Percentiles rank a stretch among this genome's conserved stretches.
Conservation (phyloP, 2,329 filamentous ascomycete species). For the Cladosporium phlei region DNA sequence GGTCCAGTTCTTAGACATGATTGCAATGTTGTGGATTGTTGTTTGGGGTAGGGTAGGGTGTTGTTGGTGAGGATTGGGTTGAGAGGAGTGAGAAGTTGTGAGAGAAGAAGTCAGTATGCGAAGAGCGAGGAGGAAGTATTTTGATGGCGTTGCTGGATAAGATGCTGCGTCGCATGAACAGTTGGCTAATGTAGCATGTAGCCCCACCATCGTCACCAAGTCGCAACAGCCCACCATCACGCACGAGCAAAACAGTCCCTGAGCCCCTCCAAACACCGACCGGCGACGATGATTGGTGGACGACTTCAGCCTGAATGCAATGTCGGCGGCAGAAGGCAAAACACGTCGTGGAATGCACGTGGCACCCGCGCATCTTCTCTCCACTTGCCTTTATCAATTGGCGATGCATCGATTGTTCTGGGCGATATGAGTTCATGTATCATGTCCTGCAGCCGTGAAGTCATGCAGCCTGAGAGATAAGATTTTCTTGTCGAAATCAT, state of each 20-base stretch:
- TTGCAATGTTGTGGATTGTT: slow-evolving; percentile 6
- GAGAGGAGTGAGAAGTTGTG: not conserved
- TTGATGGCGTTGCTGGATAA: slow-evolving; percentile 9
- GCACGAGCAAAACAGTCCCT: too few species aligned
- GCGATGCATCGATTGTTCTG: too few species aligned
- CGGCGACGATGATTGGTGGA: slow-evolving; percentile 8
- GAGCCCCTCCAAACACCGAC: slow-evolving; percentile 1
- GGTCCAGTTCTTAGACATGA: slow-evolving; percentile 21
- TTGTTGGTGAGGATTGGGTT: not conserved
- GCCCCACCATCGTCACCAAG: slow-evolving; percentile 14
- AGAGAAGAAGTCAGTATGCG: not conserved
- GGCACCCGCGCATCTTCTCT: slow-evolving; percentile 1
- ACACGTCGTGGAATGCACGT: slow-evolving; percentile 4
- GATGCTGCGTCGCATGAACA: slow-evolving; percentile 9
- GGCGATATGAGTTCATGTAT: too few species aligned
- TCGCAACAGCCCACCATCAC: not conserved
- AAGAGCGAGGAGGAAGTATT: not conserved
- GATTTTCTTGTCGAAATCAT: too few species aligned
- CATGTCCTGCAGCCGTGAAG: too few species aligned
- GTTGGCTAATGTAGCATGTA: not conserved
- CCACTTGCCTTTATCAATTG: too few species aligned
- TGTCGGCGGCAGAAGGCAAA: not conserved
- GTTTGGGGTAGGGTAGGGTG: too few species aligned
- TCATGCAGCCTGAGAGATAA: too few species aligned
- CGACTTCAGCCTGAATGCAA: slow-evolving; percentile 1